Evolutionary conservation across 2,329 filamentous ascomycete genomes (phyloP).

Genomic region (Cryphonectria japonica): DNA sequence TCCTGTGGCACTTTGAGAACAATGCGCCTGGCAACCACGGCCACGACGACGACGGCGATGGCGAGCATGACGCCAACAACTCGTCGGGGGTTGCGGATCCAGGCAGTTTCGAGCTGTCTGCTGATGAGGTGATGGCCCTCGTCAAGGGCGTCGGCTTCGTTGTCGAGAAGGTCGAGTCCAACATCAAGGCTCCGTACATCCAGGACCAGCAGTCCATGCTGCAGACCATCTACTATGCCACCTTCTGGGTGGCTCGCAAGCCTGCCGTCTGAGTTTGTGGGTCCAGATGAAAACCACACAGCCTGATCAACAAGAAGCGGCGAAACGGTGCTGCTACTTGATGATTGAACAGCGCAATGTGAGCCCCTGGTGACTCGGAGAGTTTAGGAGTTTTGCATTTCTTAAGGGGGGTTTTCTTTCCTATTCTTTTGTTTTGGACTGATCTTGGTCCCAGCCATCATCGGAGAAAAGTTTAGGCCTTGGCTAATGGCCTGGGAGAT

Average conservation of each 20-base stretch:
- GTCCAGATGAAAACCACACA: neutral
- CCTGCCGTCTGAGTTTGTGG: slow-evolving; percentile 28
- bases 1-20: slow-evolving; percentile 95
- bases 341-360: neutral
- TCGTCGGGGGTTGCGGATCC: slow-evolving; percentile 80
- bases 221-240: slow-evolving; percentile 77
- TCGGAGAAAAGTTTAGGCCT: neutral
- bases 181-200: slow-evolving; percentile 80
- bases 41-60: slow-evolving; percentile 54
- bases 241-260: slow-evolving; percentile 86
- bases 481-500: neutral
- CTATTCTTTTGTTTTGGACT: neutral
- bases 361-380: neutral
- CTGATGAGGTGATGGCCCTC: slow-evolving; percentile 83
- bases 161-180: slow-evolving; percentile 65
- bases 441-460: neutral
- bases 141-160: slow-evolving; percentile 77
- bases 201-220: slow-evolving; percentile 85
- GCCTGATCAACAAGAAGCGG: neutral
- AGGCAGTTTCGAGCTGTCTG: slow-evolving; percentile 85
- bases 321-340: neutral
- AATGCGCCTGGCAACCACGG: slow-evolving; percentile 63
- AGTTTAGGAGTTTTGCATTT: no score
- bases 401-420: no score
- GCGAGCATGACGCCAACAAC: slow-evolving; percentile 51